Conservation (phyloP, 2,329 filamentous ascomycete genomes). For the Colletotrichum shisoi region DNA sequence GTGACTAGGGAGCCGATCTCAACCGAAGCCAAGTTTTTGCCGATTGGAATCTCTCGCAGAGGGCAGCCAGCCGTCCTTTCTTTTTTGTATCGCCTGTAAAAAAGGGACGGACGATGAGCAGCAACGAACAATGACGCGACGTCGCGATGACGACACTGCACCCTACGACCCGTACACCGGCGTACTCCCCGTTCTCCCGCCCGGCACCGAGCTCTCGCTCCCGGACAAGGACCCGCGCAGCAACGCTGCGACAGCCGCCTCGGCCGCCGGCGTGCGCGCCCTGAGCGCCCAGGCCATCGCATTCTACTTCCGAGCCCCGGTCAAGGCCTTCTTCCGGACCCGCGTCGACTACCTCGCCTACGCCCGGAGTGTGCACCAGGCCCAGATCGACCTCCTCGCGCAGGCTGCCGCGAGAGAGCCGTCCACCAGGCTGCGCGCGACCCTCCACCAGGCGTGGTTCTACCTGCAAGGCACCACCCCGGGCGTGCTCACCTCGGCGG, state of each 20-base stretch:
- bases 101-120: conserved; percentile 25
- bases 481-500: conserved; percentile 71
- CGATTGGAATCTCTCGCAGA: conserved; percentile 11
- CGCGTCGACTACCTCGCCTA: conserved; percentile 81
- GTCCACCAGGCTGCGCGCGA: conserved; percentile 46
- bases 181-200: conserved; percentile 57
- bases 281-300: conserved; percentile 83
- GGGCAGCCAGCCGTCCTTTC: background rate
- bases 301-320: conserved; percentile 90
- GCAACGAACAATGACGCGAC: conserved; percentile 36
- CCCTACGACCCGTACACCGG: conserved; percentile 44
- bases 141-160: conserved; percentile 38
- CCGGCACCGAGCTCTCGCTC: conserved; percentile 50
- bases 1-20: conserved; percentile 19
- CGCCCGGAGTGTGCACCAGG: conserved; percentile 61
- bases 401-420: conserved; percentile 49
- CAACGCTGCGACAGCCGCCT: conserved; percentile 74
- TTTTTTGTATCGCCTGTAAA: background rate
- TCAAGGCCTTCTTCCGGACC: conserved; percentile 91
- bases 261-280: conserved; percentile 83
- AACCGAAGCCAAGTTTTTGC: conserved; percentile 38
- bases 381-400: conserved; percentile 52
- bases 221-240: conserved; percentile 59
- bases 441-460: conserved; percentile 55
- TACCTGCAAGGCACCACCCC: conserved; percentile 72